Base-by-base conservation (phyloP, 768 basidiomycete genomes). In the Trametes meyenii region DNA sequence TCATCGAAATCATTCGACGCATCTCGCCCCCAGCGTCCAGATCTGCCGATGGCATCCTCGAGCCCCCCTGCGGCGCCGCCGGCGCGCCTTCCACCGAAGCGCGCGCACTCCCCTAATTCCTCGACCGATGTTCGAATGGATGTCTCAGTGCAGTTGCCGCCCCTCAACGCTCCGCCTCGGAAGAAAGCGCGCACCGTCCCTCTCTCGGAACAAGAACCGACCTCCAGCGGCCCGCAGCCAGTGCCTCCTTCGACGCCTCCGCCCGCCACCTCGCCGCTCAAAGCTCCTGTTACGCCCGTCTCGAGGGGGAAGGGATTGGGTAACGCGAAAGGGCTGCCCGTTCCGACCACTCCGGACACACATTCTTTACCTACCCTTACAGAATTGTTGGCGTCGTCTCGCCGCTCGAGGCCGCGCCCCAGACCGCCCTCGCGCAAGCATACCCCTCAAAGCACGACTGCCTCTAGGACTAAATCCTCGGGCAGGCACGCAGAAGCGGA, bases 371-470 rank as follows among this genome's bases (percentile, higher is more conserved):
- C 77, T 13, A 80, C 74, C 11, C 70, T 80, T 35, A 78, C 74
- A 0, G 79, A 79, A 48, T 76, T 83, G 13, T 72, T 82, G 1
- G 80, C 80, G 1, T 79, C 80, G 21, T 74, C 78, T 21, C 77
- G 76, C 55, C 71, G 75, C 50, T 70, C 75, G 23, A 74, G 72
- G 55, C 53, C 67, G 21, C 66, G 72, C 16, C 71, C 75, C 14
- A 68, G 71, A 12, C 73, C 72, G 11, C 69, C 70, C 11, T 71
- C 72, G 23, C 70, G 70, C 38, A 71, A 67, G 42, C 38, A 61
- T 13, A 64, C 67, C 51, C 56, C 61, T 19, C 50, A 64, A 23
- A 44, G 50, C 24, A 55, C 39, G 35, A 46, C 60, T 7, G 57
- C 21, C 17, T 8, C 19, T 19, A 26, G 43, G n/a, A n/a, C 43